Base-by-base conservation (phyloP, 106 monocot genomes). In the Allium fistulosum region DNA sequence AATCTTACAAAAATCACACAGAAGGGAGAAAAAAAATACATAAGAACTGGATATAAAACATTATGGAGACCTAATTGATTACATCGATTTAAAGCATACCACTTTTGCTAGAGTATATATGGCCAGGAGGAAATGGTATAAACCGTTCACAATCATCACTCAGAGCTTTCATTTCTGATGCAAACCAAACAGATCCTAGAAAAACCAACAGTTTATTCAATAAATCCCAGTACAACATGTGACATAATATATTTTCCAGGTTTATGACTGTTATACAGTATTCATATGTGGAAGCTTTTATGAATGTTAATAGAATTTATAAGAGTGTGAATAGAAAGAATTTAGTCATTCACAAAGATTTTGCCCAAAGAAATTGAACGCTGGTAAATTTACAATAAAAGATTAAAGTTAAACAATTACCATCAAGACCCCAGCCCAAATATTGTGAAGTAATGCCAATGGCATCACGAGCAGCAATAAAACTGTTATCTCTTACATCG, bases 111-210 rank as follows among this genome's bases (percentile, higher is more conserved):
- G 87, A 88, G 69, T 88, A 88, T 62, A 88, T 73, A 69, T 68
- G 75, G 46, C 75, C 75, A 61, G 75, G 75, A 69, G 52, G 75
- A 62, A 75, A 75, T 27, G 75, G 62, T 53, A 75, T 28, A 62
- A 75, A 75, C 62, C 69, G 68, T 75, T 75, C 75, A 69, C 75
- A 87, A 73, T 87, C 87, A 78, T 87, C 87, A 70, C 83, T 87
- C 50, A 87, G 66, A 46, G 87, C 83, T 70, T 87, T 87, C 87
- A 87, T 87, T 75, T 87, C 87, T 68, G 87, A 87, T 55, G 87
- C 68, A 80, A 88, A 88, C 87, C 87, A 88, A 76, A 80, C 55
- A 4, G 87, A 88, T n/a, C 87, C 87, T 67, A 52, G 8, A 51
- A 67, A 67, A 45, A 67, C 27, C 22, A 67, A 13, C 26, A 67